A percentile compares a stretch with the other conserved stretches of the same genome.
Evolutionary conservation across 805 yeast species (phyloP).

Genomic region (Candida silvatica): DNA sequence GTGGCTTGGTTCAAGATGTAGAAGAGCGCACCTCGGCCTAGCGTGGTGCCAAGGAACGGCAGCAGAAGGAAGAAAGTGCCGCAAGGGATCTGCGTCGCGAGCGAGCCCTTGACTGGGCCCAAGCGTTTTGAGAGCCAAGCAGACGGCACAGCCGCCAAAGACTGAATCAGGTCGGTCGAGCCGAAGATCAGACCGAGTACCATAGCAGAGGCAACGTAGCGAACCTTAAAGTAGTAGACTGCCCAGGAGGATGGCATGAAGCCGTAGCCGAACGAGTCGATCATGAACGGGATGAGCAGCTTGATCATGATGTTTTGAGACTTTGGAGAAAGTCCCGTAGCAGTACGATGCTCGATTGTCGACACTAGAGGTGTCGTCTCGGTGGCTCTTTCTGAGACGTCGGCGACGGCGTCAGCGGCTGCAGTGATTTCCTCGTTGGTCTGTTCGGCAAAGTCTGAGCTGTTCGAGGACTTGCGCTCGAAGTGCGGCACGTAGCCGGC

Average conservation of each 20-base stretch:
- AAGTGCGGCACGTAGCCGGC: conserved; percentile 18
- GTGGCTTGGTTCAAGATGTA: conserved; percentile 52
- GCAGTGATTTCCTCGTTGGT: neutral
- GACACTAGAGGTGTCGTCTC: conserved; percentile 10
- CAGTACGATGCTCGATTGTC: conserved; percentile 14
- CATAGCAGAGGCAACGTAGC: conserved; percentile 45
- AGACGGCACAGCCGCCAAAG: conserved; percentile 70
- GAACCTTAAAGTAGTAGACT: conserved; percentile 64
- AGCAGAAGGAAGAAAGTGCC: conserved; percentile 50
- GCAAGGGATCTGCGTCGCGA: conserved; percentile 71
- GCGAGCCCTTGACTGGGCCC: conserved; percentile 76
- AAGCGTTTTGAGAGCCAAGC: conserved; percentile 53
- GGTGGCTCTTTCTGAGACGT: conserved; percentile 1
- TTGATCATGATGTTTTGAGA: conserved; percentile 36
- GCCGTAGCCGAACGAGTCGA: conserved; percentile 84
- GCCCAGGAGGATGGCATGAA: conserved; percentile 88
- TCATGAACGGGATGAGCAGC: conserved; percentile 56
- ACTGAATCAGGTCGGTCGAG: conserved; percentile 49
- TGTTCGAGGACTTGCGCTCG: conserved; percentile 1
- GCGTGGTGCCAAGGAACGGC: conserved; percentile 33
- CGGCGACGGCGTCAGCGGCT: neutral
- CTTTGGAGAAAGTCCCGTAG: conserved; percentile 31
- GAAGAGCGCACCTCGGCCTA: conserved; percentile 38
- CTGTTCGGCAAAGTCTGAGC: neutral
- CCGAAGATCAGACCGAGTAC: conserved; percentile 64